A percentile compares a stretch with the other conserved stretches of the same genome.
Evolutionary conservation across 2,329 filamentous ascomycete genomes (phyloP).

Genomic region (Penicillium sp.): DNA sequence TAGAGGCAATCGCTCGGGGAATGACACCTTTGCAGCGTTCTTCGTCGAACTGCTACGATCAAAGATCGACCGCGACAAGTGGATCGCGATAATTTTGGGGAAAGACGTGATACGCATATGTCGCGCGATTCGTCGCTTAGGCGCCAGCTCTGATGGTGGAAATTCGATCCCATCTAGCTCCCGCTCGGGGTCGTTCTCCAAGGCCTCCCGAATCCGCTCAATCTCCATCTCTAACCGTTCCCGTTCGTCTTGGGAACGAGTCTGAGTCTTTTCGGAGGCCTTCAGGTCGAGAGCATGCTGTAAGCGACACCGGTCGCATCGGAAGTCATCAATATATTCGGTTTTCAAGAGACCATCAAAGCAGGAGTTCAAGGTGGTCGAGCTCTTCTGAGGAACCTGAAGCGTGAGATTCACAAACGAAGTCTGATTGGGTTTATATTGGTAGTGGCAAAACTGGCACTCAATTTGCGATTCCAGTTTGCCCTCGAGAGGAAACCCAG

Average conservation of each 20-base stretch:
- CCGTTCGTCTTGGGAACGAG: constrained; percentile 58
- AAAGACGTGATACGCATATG: constrained; percentile 86
- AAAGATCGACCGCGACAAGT: constrained; percentile 92
- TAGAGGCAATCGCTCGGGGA: constrained; percentile 82
- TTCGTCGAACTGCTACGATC: constrained; percentile 81
- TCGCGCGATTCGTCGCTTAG: constrained; percentile 81
- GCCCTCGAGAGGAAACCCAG: constrained; percentile 87
- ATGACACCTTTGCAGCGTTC: constrained; percentile 91
- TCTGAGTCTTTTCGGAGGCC: constrained; percentile 61
- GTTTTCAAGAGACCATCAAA: constrained; percentile 94
- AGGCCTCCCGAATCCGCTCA: constrained; percentile 67
- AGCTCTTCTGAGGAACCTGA: constrained; percentile 81
- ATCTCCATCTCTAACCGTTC: constrained; percentile 62
- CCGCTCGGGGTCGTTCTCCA: constrained; percentile 81
- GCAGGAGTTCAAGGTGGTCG: constrained; percentile 81
- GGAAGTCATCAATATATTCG: constrained; percentile 96
- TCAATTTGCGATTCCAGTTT: constrained; percentile 93
- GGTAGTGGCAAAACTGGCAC: constrained; percentile 87
- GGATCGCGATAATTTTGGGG: constrained; percentile 87
- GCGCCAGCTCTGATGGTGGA: constrained; percentile 74
- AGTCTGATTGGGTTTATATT: constrained; percentile 79
- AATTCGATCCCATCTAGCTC: constrained; percentile 73
- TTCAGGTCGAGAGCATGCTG: constrained; percentile 73
- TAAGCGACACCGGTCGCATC: constrained; percentile 91
- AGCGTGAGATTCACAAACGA: constrained; percentile 91